Percentiles rank a stretch among this genome's conserved stretches.
Conservation (phyloP, 208 protist species). For the Novymonas esmeraldas region DNA sequence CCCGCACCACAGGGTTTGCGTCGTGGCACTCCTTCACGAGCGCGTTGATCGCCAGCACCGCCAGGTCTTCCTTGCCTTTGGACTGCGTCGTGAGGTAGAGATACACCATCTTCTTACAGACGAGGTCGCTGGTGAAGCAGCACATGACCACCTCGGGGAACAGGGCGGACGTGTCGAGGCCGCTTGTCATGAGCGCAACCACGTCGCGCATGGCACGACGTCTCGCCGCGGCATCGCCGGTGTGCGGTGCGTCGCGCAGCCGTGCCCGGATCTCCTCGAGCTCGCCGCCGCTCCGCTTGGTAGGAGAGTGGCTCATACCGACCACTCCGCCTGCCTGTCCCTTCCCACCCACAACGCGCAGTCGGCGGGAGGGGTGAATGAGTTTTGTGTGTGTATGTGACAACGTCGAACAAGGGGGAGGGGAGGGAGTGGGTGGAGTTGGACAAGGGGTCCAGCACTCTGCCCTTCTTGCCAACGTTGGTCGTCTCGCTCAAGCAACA, state of each 20-base stretch:
- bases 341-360: too few relatives aligned
- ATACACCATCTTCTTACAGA: slow-evolving; percentile 98
- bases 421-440: too few relatives aligned
- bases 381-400: too few relatives aligned
- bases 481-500: too few relatives aligned
- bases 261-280: slow-evolving; percentile 43
- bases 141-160: slow-evolving; percentile 94
- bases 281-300: slow-evolving; percentile 33
- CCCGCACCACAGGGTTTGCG: slow-evolving; percentile 94
- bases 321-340: too few relatives aligned
- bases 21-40: slow-evolving; percentile 94
- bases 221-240: slow-evolving; percentile 51
- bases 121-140: slow-evolving; percentile 91
- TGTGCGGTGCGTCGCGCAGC: slow-evolving; percentile 43
- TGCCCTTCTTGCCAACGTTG: too few relatives aligned
- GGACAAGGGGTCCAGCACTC: too few relatives aligned
- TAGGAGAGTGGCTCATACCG: slow-evolving; percentile 7
- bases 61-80: slow-evolving; percentile 87
- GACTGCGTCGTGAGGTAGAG: slow-evolving; percentile 95
- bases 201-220: slow-evolving; percentile 89
- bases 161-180: slow-evolving; percentile 94
- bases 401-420: too few relatives aligned
- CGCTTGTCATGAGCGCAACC: slow-evolving; percentile 96
- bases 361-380: too few relatives aligned
- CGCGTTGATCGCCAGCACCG: slow-evolving; percentile 96